These are phyloP conservation scores for Suillus fuscotomentosus DNA, from an alignment of 768 basidiomycete species.

Conservation along the genomic window DNA sequence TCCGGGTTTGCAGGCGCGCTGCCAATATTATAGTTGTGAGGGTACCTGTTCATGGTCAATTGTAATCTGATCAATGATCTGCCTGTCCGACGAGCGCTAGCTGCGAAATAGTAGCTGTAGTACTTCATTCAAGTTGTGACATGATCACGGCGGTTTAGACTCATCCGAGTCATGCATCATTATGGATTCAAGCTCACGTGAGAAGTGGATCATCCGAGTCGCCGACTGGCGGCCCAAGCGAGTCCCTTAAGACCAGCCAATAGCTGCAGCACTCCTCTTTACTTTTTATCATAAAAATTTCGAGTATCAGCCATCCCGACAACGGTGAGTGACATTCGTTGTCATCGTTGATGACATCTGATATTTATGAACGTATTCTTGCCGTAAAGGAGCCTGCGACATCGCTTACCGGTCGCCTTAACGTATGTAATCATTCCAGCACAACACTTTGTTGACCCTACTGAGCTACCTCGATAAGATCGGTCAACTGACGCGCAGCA, in stretches of 20 bases:
- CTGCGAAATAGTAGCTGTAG: too few relatives aligned
- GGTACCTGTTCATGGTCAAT: too few relatives aligned
- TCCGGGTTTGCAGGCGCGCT: too few relatives aligned
- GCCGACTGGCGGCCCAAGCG: not conserved
- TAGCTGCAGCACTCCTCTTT: not conserved
- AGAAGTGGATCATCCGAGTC: not conserved
- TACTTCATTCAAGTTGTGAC: too few relatives aligned
- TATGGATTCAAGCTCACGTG: not conserved
- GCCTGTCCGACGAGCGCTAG: too few relatives aligned
- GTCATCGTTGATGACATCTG: not conserved
- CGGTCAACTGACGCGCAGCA: not conserved
- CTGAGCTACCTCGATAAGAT: not conserved
- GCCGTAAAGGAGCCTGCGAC: constrained; percentile 1
- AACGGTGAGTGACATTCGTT: not conserved
- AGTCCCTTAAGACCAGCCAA: not conserved
- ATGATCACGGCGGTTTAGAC: too few relatives aligned
- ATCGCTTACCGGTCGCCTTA: not conserved
- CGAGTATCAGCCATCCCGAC: not conserved
- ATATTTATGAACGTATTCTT: not conserved
- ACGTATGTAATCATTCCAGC: not conserved
- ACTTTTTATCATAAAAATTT: not conserved
- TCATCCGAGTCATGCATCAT: too few relatives aligned
- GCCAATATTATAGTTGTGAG: too few relatives aligned
- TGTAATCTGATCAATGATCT: too few relatives aligned
- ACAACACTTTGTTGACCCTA: not conserved